These are phyloP conservation scores for Fusarium tricinctum DNA, from an alignment of 2,329 filamentous ascomycete species.

Conservation along the genomic window DNA sequence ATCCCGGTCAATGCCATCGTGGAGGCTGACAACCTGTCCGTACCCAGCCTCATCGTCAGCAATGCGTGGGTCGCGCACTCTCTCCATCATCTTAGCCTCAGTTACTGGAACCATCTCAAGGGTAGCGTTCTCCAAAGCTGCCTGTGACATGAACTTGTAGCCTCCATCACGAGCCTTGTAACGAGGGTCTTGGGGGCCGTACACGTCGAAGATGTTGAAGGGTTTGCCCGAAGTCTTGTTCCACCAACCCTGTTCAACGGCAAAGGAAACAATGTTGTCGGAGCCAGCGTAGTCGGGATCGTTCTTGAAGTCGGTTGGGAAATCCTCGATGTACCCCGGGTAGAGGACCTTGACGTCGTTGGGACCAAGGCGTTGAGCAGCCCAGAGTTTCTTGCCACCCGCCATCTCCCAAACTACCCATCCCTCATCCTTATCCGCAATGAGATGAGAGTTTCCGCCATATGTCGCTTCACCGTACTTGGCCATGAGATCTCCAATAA, in stretches of 20 bases:
- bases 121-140: conserved; percentile 39
- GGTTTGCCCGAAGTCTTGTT: conserved; percentile 36
- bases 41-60: conserved; percentile 46
- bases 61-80: conserved; percentile 41
- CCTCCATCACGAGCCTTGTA: conserved; percentile 45
- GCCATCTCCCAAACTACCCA: conserved; percentile 49
- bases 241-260: conserved; percentile 45
- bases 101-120: conserved; percentile 42
- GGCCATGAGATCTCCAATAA: conserved; percentile 37
- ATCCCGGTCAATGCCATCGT: conserved; percentile 27
- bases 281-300: conserved; percentile 36
- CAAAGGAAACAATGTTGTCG: conserved; percentile 44
- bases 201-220: conserved; percentile 44
- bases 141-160: conserved; percentile 48
- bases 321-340: conserved; percentile 44
- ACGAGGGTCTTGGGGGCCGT: conserved; percentile 40
- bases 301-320: conserved; percentile 32
- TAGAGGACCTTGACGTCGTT: conserved; percentile 45
- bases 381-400: conserved; percentile 43
- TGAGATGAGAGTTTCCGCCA: conserved; percentile 44
- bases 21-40: conserved; percentile 42
- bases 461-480: conserved; percentile 44
- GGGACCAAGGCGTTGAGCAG: conserved; percentile 41
- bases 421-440: conserved; percentile 44
- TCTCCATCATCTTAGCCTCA: conserved; percentile 43